Evolutionary conservation across 2,329 filamentous ascomycete species (phyloP).

Genomic region (Ascochyta lentis): DNA sequence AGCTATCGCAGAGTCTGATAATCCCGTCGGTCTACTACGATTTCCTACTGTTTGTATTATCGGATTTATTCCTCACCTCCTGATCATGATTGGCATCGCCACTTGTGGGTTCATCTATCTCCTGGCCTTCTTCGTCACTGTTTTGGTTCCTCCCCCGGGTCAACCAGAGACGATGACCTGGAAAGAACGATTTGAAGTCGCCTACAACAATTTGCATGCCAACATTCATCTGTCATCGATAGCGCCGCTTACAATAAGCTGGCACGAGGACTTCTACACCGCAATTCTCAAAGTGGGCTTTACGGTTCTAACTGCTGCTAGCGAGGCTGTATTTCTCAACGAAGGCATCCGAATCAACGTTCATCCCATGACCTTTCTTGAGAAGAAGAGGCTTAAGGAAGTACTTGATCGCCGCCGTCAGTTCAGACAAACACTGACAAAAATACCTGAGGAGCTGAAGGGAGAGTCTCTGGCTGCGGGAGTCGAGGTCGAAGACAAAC

Average conservation of each 20-base stretch:
- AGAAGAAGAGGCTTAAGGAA: slow-evolving; percentile 83
- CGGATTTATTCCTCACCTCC: slow-evolving; percentile 91
- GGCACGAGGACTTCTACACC: slow-evolving; percentile 95
- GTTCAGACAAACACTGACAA: slow-evolving; percentile 45
- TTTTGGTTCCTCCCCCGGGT: slow-evolving; percentile 67
- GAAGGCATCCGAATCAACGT: slow-evolving; percentile 81
- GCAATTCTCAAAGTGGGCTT: slow-evolving; percentile 87
- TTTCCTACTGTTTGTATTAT: slow-evolving; percentile 96
- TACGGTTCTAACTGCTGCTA: slow-evolving; percentile 86
- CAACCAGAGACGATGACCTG: slow-evolving; percentile 55
- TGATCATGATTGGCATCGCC: slow-evolving; percentile 80
- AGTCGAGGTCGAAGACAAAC: slow-evolving; percentile 41
- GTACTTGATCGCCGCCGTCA: slow-evolving; percentile 62
- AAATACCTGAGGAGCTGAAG: slow-evolving; percentile 53
- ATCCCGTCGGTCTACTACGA: slow-evolving; percentile 73
- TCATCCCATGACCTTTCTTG: slow-evolving; percentile 84
- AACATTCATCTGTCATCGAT: slow-evolving; percentile 78
- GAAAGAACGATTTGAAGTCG: slow-evolving; percentile 68
- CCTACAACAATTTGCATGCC: slow-evolving; percentile 90
- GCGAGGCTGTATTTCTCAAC: slow-evolving; percentile 93
- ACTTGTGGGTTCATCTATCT: slow-evolving; percentile 79
- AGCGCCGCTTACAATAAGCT: slow-evolving; percentile 73
- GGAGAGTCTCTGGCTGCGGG: slow-evolving; percentile 49
- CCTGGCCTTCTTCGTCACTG: slow-evolving; percentile 77
- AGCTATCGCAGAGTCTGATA: slow-evolving; percentile 47